phyloP scores from a whole-genome alignment of 2,329 filamentous ascomycete genomes.

The Clonostachys byssicola region DNA sequence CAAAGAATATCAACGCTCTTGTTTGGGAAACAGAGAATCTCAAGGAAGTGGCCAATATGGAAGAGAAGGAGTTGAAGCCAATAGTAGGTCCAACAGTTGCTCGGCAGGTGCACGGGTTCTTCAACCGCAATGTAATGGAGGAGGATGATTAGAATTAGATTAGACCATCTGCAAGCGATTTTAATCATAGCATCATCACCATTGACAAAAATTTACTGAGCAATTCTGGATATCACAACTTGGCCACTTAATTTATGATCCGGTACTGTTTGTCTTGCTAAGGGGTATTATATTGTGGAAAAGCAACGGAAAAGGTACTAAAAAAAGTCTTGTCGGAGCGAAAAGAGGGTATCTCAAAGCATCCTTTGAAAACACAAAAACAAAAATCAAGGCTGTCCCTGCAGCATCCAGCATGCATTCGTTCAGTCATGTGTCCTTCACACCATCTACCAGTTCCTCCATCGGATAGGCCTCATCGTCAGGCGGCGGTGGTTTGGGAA shows the following conservation, averaged over 20 bases:
- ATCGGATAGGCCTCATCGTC: not conserved
- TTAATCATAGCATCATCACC: not conserved
- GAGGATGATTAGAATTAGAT: slow-evolving; percentile 28
- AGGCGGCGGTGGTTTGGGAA: not conserved
- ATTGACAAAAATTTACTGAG: not conserved
- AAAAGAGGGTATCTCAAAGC: not conserved
- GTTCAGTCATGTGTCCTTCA: not conserved
- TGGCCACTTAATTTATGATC: not conserved
- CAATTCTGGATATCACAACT: not conserved
- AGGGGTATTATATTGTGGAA: not conserved
- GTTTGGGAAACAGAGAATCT: slow-evolving; percentile 73
- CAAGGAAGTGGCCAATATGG: slow-evolving; percentile 81
- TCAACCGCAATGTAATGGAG: slow-evolving; percentile 61
- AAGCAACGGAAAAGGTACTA: no score
- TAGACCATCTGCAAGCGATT: not conserved
- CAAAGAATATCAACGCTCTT: slow-evolving; percentile 70
- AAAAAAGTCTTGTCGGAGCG: not conserved
- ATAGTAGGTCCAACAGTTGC: slow-evolving; percentile 76
- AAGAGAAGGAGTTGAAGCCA: slow-evolving; percentile 64
- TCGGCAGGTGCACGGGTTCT: slow-evolving; percentile 75
- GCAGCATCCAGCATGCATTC: no score
- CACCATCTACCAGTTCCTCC: slow-evolving; percentile 1
- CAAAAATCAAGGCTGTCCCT: not conserved
- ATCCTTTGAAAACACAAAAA: not conserved
- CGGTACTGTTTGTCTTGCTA: not conserved